phyloP scores from a whole-genome alignment of 2,329 filamentous ascomycete species.

The Calonectria naviculata region DNA sequence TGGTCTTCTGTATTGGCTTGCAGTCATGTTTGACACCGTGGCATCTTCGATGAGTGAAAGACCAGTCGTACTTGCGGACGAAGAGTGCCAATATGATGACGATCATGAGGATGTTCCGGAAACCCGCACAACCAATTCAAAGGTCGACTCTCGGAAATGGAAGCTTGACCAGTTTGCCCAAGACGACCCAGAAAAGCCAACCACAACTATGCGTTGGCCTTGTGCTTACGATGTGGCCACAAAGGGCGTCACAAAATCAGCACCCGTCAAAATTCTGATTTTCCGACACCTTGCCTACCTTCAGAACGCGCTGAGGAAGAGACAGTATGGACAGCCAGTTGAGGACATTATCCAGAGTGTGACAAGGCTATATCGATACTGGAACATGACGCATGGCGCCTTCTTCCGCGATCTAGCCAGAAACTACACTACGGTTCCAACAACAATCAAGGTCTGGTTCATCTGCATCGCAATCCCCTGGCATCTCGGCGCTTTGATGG shows the following conservation, averaged over 20 bases:
- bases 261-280: slow-evolving; percentile 68
- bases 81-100: slow-evolving; percentile 49
- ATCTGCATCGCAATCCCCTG: slow-evolving; percentile 66
- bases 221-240: slow-evolving; percentile 63
- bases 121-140: neutral
- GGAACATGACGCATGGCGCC: slow-evolving; percentile 61
- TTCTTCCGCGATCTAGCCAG: slow-evolving; percentile 63
- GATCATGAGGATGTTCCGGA: neutral
- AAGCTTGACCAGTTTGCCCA: slow-evolving; percentile 29
- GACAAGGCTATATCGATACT: slow-evolving; percentile 62
- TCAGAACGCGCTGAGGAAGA: slow-evolving; percentile 60
- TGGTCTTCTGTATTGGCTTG: slow-evolving; percentile 67
- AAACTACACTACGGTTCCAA: slow-evolving; percentile 60
- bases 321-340: slow-evolving; percentile 46
- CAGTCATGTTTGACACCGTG: slow-evolving; percentile 68
- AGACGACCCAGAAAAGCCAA: slow-evolving; percentile 38
- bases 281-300: slow-evolving; percentile 65
- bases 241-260: slow-evolving; percentile 59
- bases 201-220: slow-evolving; percentile 55
- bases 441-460: slow-evolving; percentile 69
- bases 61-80: slow-evolving; percentile 47
- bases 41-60: slow-evolving; percentile 61
- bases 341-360: slow-evolving; percentile 61
- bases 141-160: slow-evolving; percentile 18
- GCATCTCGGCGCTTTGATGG: slow-evolving; percentile 65